phyloP scores from a whole-genome alignment of 163 green algal species.

The Scenedesmus sp. region DNA sequence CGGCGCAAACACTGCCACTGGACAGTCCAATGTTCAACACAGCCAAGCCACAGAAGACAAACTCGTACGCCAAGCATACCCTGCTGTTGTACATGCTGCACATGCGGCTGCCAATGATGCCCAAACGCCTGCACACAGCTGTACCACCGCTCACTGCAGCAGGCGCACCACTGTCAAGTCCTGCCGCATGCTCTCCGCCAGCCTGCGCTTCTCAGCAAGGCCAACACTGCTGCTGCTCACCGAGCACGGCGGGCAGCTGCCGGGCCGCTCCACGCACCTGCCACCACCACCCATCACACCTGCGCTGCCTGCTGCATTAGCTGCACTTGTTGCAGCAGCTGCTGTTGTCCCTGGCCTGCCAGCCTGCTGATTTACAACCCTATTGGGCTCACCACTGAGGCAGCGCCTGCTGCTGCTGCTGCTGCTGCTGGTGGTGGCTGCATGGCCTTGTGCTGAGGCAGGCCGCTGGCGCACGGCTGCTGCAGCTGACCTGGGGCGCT shows the following conservation, averaged over 20 bases:
- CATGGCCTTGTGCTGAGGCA: not conserved
- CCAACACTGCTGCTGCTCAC: not conserved
- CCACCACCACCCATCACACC: not conserved
- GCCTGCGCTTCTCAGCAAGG: slow-evolving; percentile 9
- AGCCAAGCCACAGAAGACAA: no score
- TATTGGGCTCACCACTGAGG: not conserved
- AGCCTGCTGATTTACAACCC: not conserved
- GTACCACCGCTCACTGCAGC: not conserved
- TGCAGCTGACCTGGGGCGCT: not conserved
- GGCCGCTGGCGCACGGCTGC: not conserved
- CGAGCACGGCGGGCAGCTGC: not conserved
- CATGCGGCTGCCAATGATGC: not conserved
- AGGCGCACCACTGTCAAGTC: slow-evolving; percentile 33
- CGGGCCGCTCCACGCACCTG: not conserved
- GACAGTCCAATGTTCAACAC: not conserved
- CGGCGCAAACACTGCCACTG: not conserved
- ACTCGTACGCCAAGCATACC: not conserved
- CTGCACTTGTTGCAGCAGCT: not conserved
- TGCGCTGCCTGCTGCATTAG: not conserved
- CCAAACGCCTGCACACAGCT: not conserved
- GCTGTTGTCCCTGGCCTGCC: not conserved
- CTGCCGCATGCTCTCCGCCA: not conserved
- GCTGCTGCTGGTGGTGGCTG: not conserved
- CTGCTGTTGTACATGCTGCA: not conserved
- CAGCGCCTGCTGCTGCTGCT: slow-evolving; percentile 12